Percentiles rank a stretch among this genome's conserved stretches.
Conservation (phyloP, 129 eudicot genomes). For the Arctium minus region DNA sequence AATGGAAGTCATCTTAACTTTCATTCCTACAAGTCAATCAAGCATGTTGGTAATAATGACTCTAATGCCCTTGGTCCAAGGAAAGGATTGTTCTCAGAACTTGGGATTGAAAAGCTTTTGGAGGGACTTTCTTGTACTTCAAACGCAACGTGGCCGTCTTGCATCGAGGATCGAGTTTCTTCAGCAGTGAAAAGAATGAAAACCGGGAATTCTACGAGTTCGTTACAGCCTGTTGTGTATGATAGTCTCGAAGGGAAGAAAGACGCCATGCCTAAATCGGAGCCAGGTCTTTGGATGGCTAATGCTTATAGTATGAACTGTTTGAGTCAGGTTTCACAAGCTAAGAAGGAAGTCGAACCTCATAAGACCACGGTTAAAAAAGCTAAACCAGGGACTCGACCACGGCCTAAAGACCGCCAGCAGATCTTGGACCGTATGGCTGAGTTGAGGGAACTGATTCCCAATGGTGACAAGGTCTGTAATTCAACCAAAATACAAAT, state of each 20-base stretch:
- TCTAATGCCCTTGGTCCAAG: constrained; percentile 23
- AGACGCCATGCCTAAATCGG: constrained; percentile 13
- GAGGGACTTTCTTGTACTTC: constrained; percentile 47
- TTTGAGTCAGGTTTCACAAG: constrained; percentile 37
- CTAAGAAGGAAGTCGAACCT: constrained; percentile 44
- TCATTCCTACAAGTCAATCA: constrained; percentile 22
- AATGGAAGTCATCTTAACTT: constrained; percentile 24
- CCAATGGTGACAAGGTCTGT: constrained; percentile 81
- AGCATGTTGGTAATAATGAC: constrained; percentile 11
- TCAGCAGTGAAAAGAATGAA: constrained; percentile 50
- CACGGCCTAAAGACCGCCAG: constrained; percentile 94
- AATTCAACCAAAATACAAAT: neutral
- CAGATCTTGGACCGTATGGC: constrained; percentile 78
- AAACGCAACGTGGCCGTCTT: constrained; percentile 27
- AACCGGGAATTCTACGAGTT: constrained; percentile 27
- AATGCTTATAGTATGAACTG: constrained; percentile 40
- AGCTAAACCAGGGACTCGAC: constrained; percentile 87
- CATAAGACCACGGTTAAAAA: constrained; percentile 57
- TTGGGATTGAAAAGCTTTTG: constrained; percentile 68
- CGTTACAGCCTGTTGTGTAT: constrained; percentile 24
- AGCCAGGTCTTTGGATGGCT: constrained; percentile 32
- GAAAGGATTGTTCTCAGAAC: constrained; percentile 71
- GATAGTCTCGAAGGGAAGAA: neutral
- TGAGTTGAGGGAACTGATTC: constrained; percentile 82
- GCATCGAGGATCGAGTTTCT: constrained; percentile 56